phyloP scores from a whole-genome alignment of 139 green algal species.

The Closterium sp. region DNA sequence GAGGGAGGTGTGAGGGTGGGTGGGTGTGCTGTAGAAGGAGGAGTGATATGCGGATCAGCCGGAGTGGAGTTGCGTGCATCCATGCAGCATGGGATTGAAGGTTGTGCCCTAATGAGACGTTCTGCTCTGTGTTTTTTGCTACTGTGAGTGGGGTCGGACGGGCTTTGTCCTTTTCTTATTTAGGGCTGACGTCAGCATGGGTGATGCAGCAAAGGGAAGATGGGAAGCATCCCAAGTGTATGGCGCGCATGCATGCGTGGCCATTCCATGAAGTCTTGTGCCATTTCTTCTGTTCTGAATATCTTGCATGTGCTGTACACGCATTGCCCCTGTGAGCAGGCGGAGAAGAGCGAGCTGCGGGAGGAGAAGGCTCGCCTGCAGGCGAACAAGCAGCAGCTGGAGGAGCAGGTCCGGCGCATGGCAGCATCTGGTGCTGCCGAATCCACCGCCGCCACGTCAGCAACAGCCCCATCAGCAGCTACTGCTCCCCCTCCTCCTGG shows the following conservation, averaged over 20 bases:
- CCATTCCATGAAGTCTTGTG: neutral
- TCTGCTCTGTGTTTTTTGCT: neutral
- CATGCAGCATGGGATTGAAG: neutral
- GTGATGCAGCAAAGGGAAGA: neutral
- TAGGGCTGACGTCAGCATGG: neutral
- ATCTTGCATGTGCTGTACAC: neutral
- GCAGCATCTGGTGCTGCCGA: neutral
- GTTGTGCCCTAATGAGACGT: neutral
- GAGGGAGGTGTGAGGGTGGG: neutral
- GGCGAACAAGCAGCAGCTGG: neutral
- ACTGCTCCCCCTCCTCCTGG: neutral
- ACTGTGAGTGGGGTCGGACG: neutral
- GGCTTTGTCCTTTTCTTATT: neutral
- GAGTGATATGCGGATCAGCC: neutral
- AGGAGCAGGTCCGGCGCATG: neutral
- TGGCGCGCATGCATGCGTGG: neutral
- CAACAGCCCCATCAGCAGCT: neutral
- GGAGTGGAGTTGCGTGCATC: neutral
- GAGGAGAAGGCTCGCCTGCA: neutral
- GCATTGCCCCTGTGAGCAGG: neutral
- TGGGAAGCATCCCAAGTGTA: neutral
- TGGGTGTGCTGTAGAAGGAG: neutral
- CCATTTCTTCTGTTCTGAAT: neutral
- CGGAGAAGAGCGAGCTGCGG: neutral
- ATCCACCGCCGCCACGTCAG: constrained; percentile 4